A percentile compares a stretch with the other conserved stretches of the same genome.
These are phyloP conservation scores for Aegilops sharonensis DNA, from an alignment of 176 grass and related monocot genomes.

Conservation along the genomic window DNA sequence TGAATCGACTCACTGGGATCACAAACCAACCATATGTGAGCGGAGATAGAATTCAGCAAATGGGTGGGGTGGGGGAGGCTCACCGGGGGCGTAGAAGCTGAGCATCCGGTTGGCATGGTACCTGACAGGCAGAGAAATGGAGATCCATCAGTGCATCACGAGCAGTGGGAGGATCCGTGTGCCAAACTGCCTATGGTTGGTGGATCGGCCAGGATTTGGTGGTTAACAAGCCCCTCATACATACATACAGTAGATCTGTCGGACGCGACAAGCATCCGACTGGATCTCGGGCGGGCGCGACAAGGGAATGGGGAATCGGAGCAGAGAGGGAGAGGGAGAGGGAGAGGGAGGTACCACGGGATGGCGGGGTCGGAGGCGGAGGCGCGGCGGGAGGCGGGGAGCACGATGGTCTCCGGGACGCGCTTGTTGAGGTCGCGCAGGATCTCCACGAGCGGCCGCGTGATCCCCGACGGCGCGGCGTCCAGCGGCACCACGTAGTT, in stretches of 20 bases:
- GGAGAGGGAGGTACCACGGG: constrained; percentile 44
- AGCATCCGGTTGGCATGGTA: constrained; percentile 98
- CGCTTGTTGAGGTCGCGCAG: constrained; percentile 96
- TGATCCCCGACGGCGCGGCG: constrained; percentile 66
- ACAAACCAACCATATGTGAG: too few relatives aligned
- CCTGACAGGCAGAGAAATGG: constrained; percentile 37
- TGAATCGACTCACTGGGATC: too few relatives aligned
- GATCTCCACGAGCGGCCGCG: constrained; percentile 85
- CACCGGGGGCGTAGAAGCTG: constrained; percentile 99
- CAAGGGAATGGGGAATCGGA: too few relatives aligned
- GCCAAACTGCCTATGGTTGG: background rate
- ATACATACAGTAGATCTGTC: too few relatives aligned
- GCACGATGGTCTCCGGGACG: constrained; percentile 73
- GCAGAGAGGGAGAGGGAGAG: background rate
- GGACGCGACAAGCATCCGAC: too few relatives aligned
- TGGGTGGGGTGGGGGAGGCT: background rate
- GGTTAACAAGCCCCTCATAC: too few relatives aligned
- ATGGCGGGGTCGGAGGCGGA: constrained; percentile 47
- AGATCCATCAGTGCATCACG: background rate
- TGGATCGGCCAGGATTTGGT: background rate
- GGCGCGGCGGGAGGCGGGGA: constrained; percentile 27
- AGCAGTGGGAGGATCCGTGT: background rate
- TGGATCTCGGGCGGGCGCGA: too few relatives aligned
- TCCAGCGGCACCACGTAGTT: constrained; percentile 80
- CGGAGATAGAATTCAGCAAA: background rate